Conservation (phyloP, 495 filamentous ascomycete species). For the Chaetomium fimeti region DNA sequence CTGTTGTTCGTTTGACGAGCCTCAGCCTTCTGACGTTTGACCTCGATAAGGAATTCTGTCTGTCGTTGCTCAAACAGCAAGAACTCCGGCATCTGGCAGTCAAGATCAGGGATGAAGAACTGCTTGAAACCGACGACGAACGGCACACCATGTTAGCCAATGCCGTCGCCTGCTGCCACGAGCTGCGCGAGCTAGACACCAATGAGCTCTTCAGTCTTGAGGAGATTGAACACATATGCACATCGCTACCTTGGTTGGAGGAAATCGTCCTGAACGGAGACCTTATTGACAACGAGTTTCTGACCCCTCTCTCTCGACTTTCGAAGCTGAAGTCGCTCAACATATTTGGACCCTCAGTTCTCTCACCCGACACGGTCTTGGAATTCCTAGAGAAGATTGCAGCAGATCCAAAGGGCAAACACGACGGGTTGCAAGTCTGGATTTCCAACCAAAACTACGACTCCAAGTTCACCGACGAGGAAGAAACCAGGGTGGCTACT, state of each 20-base stretch:
- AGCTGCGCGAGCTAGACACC: conserved; percentile 34
- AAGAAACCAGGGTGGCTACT: conserved; percentile 25
- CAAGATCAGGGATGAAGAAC: conserved; percentile 52
- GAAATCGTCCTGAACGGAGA: conserved; percentile 56
- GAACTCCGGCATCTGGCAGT: conserved; percentile 39
- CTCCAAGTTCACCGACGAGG: conserved; percentile 22
- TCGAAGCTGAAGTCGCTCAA: conserved; percentile 46
- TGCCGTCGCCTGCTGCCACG: conserved; percentile 45
- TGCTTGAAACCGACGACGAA: conserved; percentile 37
- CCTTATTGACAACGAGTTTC: conserved; percentile 53
- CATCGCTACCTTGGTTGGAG: conserved; percentile 50
- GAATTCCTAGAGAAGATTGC: conserved; percentile 47
- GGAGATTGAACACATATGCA: conserved; percentile 19
- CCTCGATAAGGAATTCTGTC: conserved; percentile 23
- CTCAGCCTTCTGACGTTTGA: conserved; percentile 28
- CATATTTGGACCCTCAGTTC: conserved; percentile 48
- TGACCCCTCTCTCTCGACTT: conserved; percentile 38
- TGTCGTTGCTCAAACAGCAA: conserved; percentile 30
- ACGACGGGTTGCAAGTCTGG: conserved; percentile 32
- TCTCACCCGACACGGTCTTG: conserved; percentile 47
- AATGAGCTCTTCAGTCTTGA: conserved; percentile 25
- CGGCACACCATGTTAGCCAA: conserved; percentile 45
- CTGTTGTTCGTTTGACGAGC: conserved; percentile 30
- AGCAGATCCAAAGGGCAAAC: conserved; percentile 31
- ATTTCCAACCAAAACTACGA: conserved; percentile 30